A percentile compares a stretch with the other conserved stretches of the same genome.
Evolutionary conservation across 1,284 basidiomycete species (phyloP).

Genomic region (Puccinia polysora): DNA sequence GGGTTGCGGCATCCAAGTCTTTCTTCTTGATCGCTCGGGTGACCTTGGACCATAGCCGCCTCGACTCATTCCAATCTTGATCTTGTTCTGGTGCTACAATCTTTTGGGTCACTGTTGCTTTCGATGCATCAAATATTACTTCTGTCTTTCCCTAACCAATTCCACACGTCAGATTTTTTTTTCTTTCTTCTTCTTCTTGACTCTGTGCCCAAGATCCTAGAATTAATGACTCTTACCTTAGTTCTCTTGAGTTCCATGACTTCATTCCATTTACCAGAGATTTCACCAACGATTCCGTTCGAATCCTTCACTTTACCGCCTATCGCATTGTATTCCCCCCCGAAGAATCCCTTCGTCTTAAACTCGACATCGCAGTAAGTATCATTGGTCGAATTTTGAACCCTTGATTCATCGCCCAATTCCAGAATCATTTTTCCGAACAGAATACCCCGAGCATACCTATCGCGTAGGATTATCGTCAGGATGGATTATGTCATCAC

Average conservation of each 20-base stretch:
- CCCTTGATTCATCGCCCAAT: conserved; percentile 82
- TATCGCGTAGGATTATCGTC: too few species aligned
- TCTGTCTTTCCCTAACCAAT: conserved; percentile 56
- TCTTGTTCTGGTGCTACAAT: conserved; percentile 75
- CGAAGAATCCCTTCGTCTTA: conserved; percentile 98
- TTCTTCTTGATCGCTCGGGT: conserved; percentile 79
- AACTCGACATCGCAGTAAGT: conserved; percentile 84
- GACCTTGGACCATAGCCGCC: conserved; percentile 75
- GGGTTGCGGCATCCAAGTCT: conserved; percentile 91
- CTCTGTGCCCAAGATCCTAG: neutral
- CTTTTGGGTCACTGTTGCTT: conserved; percentile 72
- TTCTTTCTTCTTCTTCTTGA: neutral
- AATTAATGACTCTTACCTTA: conserved; percentile 54
- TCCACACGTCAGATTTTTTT: conserved; percentile 2
- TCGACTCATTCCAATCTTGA: conserved; percentile 86
- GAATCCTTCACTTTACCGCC: conserved; percentile 66
- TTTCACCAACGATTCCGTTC: conserved; percentile 63
- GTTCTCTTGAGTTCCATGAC: conserved; percentile 76
- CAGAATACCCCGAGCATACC: conserved; percentile 81
- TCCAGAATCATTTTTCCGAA: conserved; percentile 75
- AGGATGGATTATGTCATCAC: too few species aligned
- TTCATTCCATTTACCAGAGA: conserved; percentile 86
- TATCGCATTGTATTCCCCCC: conserved; percentile 93
- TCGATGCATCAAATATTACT: conserved; percentile 74
- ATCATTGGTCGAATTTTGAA: conserved; percentile 73